Percentiles rank a stretch among this genome's conserved stretches.
Evolutionary conservation across 106 monocot genomes (phyloP).

Genomic region (Narthecium ossifragum): DNA sequence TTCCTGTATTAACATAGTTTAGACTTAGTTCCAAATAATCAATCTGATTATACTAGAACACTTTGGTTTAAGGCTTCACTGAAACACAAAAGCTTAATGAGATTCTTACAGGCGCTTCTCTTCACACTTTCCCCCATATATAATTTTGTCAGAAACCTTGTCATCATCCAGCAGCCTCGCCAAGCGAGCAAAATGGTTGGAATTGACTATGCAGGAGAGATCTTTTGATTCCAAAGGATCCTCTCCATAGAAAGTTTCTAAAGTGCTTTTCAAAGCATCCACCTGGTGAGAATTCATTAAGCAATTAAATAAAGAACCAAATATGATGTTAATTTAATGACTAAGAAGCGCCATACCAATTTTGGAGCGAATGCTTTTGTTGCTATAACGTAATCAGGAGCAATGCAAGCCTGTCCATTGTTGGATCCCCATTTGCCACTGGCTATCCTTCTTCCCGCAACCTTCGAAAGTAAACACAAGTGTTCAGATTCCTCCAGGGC

Average conservation of each 20-base stretch:
- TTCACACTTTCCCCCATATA: conserved; percentile 51
- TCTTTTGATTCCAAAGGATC: conserved; percentile 50
- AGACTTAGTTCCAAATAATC: too few species aligned
- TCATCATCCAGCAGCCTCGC: conserved; percentile 52
- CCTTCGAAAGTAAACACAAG: conserved; percentile 20
- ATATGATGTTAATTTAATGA: neutral
- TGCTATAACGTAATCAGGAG: conserved; percentile 65
- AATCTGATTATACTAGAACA: too few species aligned
- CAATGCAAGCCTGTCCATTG: conserved; percentile 72
- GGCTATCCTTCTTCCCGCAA: conserved; percentile 44
- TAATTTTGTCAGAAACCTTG: conserved; percentile 39
- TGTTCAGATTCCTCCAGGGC: neutral
- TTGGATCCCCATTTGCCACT: conserved; percentile 79
- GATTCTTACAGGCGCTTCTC: conserved; percentile 52
- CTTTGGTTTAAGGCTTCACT: too few species aligned
- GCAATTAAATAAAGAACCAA: neutral
- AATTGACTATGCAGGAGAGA: conserved; percentile 61
- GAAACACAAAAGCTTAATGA: too few species aligned
- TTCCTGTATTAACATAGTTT: conserved; percentile 21
- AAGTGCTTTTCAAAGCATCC: conserved; percentile 34
- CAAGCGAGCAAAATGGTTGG: conserved; percentile 57
- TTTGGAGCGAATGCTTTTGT: conserved; percentile 55
- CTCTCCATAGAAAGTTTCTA: conserved; percentile 59
- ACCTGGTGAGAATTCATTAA: conserved; percentile 18
- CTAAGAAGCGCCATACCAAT: conserved; percentile 29